Evolutionary conservation across 2,329 filamentous ascomycete species (phyloP).

Genomic region (Bertia moriformis): DNA sequence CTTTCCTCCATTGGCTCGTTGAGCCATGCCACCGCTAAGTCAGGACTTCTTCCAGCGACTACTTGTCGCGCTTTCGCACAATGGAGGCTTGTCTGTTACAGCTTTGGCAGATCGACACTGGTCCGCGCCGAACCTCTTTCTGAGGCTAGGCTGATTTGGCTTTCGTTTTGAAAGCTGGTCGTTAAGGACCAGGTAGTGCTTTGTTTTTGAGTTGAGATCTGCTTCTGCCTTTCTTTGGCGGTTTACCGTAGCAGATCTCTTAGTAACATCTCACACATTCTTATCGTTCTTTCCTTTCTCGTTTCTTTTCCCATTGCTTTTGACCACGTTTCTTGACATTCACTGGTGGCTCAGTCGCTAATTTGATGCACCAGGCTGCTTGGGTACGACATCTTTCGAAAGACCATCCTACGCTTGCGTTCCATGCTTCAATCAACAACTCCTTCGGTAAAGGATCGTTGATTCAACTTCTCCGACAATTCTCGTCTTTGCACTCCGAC

Average conservation of each 20-base stretch:
- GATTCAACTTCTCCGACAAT: conserved; percentile 83
- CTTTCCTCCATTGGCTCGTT: conserved; percentile 5
- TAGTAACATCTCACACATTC: conserved; percentile 96
- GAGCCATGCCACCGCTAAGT: conserved; percentile 62
- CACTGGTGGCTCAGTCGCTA: conserved; percentile 8
- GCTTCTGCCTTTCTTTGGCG: conserved; percentile 44
- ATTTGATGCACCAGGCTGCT: conserved; percentile 48
- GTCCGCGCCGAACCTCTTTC: conserved; percentile 53
- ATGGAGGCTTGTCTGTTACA: conserved; percentile 94
- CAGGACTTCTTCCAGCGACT: conserved; percentile 60
- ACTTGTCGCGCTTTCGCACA: conserved; percentile 33
- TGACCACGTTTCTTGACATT: conserved; percentile 3
- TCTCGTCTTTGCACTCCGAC: conserved; percentile 74
- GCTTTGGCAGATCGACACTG: conserved; percentile 86
- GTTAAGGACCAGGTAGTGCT: conserved; percentile 63
- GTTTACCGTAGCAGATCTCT: conserved; percentile 71
- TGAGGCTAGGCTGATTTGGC: conserved; percentile 55
- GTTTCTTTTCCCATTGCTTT: conserved; percentile 11
- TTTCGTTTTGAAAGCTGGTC: conserved; percentile 82
- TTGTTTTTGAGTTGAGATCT: conserved; percentile 93
- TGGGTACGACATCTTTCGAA: conserved; percentile 85
- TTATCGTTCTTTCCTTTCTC: conserved; percentile 17
- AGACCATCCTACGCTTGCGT: conserved; percentile 84
- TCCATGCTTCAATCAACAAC: conserved; percentile 88
- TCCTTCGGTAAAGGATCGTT: conserved; percentile 91